Evolutionary conservation across 192 early-diverging fungal genomes (phyloP).

Genomic region (Lunasporangiospora selenospora): DNA sequence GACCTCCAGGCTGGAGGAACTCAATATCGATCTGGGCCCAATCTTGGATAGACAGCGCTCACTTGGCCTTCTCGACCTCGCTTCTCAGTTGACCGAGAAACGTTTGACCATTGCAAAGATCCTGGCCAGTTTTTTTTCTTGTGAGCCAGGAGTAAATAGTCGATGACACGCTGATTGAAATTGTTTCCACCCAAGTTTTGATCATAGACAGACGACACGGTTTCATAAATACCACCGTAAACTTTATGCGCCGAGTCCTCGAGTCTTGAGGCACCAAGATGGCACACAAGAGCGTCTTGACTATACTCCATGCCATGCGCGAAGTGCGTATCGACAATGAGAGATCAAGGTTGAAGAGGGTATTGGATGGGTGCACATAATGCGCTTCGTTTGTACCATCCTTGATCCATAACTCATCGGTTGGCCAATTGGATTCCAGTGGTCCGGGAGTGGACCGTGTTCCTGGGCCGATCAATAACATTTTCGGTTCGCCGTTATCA

Average conservation of each 20-base stretch:
- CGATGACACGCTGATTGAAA: constrained; percentile 85
- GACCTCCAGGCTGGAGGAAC: constrained; percentile 1
- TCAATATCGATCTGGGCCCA: constrained; percentile 11
- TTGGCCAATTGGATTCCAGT: constrained; percentile 18
- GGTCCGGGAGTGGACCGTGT: constrained; percentile 1
- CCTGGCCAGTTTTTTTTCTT: constrained; percentile 70
- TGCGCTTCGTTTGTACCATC: constrained; percentile 7
- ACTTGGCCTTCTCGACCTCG: constrained; percentile 48
- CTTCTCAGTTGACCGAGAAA: neutral
- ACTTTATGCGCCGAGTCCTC: constrained; percentile 81
- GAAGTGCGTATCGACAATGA: constrained; percentile 1
- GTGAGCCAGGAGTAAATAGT: constrained; percentile 83
- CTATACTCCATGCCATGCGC: constrained; percentile 54
- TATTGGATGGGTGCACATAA: constrained; percentile 12
- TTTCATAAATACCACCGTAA: constrained; percentile 79
- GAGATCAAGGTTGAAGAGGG: constrained; percentile 10
- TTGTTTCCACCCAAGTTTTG: constrained; percentile 85
- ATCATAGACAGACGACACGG: constrained; percentile 80
- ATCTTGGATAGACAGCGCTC: constrained; percentile 7
- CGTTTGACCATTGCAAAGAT: constrained; percentile 1
- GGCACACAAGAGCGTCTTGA: constrained; percentile 77
- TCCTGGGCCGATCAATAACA: constrained; percentile 18
- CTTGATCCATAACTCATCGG: constrained; percentile 9
- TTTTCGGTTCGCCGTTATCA: constrained; percentile 2
- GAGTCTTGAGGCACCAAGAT: constrained; percentile 82